Base-by-base conservation (phyloP, 768 basidiomycete genomes). In the Boletus coccyginus region DNA sequence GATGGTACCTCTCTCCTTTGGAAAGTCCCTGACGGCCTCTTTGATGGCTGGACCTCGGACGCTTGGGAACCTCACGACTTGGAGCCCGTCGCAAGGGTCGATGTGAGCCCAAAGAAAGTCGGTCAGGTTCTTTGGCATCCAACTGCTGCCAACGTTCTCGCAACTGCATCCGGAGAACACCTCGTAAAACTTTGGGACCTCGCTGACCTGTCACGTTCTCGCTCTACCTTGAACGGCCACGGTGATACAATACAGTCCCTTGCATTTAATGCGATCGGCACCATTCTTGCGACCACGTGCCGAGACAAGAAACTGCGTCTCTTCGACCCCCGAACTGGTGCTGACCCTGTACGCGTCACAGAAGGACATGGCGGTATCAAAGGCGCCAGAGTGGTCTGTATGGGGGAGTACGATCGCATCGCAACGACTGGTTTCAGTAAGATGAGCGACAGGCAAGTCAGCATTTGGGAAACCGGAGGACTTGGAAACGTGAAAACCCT, bases 381-480 rank as follows among this genome's bases (percentile, higher is more conserved):
- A 73, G 93, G 93, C 5, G 84, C 92, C 5, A 81, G 96, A 17
- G 88, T 94, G 5, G 78, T 81, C 29, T 98, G 92, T 91, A 84
- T 97, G 84, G 96, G 97, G 43, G 90, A 92, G 53, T 74, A 82
- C 47, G 94, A 94, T 70, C 85, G 84, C 60, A 82, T 98, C 67
- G 92, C 89, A 14, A 98, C 96, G 14, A 99, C 96, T 14, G 96
- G 96, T 0, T 98, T 98, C 74, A 93, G 90, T 74, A 92, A 86
- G 73, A 96, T 95, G 92, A 92, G 90, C 46, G 96, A 99, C 70
- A 81, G 96, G 10, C 94, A 99, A 71, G 80, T 94, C 35, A 80
- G 78, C 52, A 74, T 99, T 43, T 99, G 95, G 96, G 94, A 98
- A 68, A 83, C 90, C 2, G 82, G 87, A 11, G 79, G 84, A 14